Conservation (phyloP, 345 rosid species). For the Eucalyptus decipiens region DNA sequence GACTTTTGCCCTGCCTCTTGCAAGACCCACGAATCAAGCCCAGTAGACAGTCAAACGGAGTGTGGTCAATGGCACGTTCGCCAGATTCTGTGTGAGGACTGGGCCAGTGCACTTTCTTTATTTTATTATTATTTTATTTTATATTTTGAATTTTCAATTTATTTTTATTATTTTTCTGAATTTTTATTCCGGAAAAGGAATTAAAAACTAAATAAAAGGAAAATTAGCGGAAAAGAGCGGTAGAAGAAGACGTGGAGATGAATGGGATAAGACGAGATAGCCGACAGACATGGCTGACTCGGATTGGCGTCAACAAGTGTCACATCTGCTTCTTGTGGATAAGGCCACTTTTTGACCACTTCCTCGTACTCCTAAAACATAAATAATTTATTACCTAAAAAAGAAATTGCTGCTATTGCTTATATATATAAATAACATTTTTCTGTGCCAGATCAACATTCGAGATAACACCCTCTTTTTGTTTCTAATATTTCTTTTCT, state of each 20-base stretch:
- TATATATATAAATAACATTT: not conserved
- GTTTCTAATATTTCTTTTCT: not conserved
- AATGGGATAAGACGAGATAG: not conserved
- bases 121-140: not conserved
- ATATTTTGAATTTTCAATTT: not conserved
- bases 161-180: not conserved
- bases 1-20: too few relatives aligned
- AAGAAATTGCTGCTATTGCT: not conserved
- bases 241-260: not conserved
- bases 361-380: not conserved
- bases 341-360: not conserved
- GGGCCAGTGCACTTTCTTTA: not conserved
- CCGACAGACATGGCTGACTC: constrained; percentile 19
- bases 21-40: not conserved
- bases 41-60: not conserved
- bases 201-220: not conserved
- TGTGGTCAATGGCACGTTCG: not conserved
- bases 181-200: not conserved
- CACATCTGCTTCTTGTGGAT: not conserved
- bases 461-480: not conserved
- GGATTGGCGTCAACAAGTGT: constrained; percentile 13
- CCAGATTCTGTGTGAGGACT: not conserved
- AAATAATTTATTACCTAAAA: not conserved
- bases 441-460: not conserved
- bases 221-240: too few relatives aligned